These are phyloP conservation scores for Penicillium goetzii DNA, from an alignment of 495 filamentous ascomycete genomes.

Conservation along the genomic window DNA sequence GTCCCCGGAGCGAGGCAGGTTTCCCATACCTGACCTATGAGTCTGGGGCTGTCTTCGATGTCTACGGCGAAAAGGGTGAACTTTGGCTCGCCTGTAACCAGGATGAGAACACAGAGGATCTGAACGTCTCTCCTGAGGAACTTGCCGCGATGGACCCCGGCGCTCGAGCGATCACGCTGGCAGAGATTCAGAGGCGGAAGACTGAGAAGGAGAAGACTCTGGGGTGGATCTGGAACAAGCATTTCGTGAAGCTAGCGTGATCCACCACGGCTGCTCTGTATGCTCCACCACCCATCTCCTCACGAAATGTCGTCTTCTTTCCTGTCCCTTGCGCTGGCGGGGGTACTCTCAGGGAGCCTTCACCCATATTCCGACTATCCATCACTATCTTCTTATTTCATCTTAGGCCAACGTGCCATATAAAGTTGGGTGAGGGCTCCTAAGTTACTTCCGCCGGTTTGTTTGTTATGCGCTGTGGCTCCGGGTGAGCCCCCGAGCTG, in stretches of 20 bases:
- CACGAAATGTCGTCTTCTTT: too few relatives aligned
- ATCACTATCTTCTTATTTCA: not conserved
- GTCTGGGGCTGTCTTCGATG: constrained; percentile 88
- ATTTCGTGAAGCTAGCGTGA: constrained; percentile 78
- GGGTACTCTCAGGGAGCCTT: not conserved
- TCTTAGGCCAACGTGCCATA: not conserved
- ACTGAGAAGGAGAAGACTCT: constrained; percentile 8
- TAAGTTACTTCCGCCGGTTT: not conserved
- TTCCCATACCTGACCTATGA: constrained; percentile 96
- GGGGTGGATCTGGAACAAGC: constrained; percentile 99
- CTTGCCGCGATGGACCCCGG: constrained; percentile 6
- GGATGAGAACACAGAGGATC: constrained; percentile 73
- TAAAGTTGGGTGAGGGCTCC: not conserved
- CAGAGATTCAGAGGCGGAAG: constrained; percentile 1
- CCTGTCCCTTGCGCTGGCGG: not conserved
- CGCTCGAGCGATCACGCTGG: not conserved
- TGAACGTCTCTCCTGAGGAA: constrained; percentile 34
- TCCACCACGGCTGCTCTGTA: too few relatives aligned
- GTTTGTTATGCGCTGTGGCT: constrained; percentile 5
- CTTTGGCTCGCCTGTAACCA: constrained; percentile 98
- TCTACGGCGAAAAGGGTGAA: constrained; percentile 93
- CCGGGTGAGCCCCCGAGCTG: not conserved
- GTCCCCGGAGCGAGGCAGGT: constrained; percentile 86
- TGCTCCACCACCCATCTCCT: too few relatives aligned
- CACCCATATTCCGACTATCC: not conserved